Conservation (phyloP, 2,329 filamentous ascomycete genomes). For the Endothia cerciana region DNA sequence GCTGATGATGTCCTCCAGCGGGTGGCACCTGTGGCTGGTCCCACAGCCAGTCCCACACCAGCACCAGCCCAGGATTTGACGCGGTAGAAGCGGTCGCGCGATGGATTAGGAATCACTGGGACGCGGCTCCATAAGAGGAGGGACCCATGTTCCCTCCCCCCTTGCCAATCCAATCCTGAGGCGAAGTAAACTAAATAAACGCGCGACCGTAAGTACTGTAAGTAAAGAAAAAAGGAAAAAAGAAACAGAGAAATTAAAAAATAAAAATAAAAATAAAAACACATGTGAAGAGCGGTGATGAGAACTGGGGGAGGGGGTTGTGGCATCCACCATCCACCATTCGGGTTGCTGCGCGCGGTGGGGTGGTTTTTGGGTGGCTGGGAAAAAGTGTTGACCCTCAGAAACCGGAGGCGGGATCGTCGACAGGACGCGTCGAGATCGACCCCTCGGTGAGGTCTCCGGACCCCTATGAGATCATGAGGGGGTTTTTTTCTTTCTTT, state of each 20-base stretch:
- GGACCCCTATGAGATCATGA: constrained; percentile 4
- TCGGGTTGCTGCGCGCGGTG: not conserved
- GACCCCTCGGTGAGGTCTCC: not conserved
- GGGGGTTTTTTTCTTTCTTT: no score
- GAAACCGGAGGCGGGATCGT: not conserved
- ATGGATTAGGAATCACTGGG: not conserved
- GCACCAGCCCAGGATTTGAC: constrained; percentile 11
- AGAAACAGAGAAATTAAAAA: not conserved
- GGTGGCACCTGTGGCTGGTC: constrained; percentile 2
- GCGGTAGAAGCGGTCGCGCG: constrained; percentile 7
- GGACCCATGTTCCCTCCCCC: not conserved
- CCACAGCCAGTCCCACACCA: not conserved
- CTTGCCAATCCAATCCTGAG: not conserved
- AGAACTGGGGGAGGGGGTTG: no score
- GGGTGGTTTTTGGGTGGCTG: constrained; percentile 7
- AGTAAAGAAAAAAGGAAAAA: not conserved
- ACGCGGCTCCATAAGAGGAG: not conserved
- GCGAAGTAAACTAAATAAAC: not conserved
- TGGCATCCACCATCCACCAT: constrained; percentile 1
- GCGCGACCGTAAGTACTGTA: not conserved
- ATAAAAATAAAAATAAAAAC: not conserved
- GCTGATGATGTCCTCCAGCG: not conserved
- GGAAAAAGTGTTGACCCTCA: not conserved
- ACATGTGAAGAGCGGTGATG: constrained; percentile 8
- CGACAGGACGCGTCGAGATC: not conserved